Percentiles rank a stretch among this genome's conserved stretches.
These are phyloP conservation scores for Clavispora phyllophila DNA, from an alignment of 805 yeast genomes.

Conservation along the genomic window DNA sequence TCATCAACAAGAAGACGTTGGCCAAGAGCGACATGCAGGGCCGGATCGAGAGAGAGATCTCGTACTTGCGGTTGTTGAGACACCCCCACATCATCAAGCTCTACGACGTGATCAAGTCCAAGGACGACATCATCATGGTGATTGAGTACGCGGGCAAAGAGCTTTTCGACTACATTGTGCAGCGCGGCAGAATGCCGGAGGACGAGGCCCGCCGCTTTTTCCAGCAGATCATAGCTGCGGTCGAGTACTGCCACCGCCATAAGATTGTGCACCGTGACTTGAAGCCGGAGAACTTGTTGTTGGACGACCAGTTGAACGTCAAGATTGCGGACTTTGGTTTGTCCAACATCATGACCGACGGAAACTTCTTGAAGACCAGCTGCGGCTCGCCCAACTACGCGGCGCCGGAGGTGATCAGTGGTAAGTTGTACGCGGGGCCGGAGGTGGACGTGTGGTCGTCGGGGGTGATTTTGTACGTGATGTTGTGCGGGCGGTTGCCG, in stretches of 20 bases:
- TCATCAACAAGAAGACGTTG: slow-evolving; percentile 84
- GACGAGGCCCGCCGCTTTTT: slow-evolving; percentile 88
- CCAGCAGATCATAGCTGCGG: slow-evolving; percentile 95
- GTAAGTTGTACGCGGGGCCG: slow-evolving; percentile 94
- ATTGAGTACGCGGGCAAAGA: slow-evolving; percentile 97
- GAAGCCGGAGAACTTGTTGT: slow-evolving; percentile 87
- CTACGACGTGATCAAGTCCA: slow-evolving; percentile 91
- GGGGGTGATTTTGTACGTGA: slow-evolving; percentile 91
- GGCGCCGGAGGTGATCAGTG: slow-evolving; percentile 94
- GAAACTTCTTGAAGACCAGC: slow-evolving; percentile 87
- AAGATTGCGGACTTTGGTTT: slow-evolving; percentile 96
- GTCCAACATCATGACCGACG: slow-evolving; percentile 95
- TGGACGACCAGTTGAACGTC: slow-evolving; percentile 86
- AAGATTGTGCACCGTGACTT: slow-evolving; percentile 95
- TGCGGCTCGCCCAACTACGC: slow-evolving; percentile 98
- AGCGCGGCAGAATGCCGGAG: slow-evolving; percentile 88
- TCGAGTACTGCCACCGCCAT: slow-evolving; percentile 93
- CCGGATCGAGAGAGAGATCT: slow-evolving; percentile 88
- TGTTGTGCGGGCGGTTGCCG: slow-evolving; percentile 93
- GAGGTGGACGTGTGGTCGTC: slow-evolving; percentile 98
- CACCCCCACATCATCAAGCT: slow-evolving; percentile 96
- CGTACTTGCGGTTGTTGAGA: slow-evolving; percentile 78
- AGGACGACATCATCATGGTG: slow-evolving; percentile 95
- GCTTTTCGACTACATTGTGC: slow-evolving; percentile 91
- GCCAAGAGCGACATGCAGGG: slow-evolving; percentile 98